Base-by-base conservation (phyloP, 1,139 yeast species). In the Geotrichum aggregatum region DNA sequence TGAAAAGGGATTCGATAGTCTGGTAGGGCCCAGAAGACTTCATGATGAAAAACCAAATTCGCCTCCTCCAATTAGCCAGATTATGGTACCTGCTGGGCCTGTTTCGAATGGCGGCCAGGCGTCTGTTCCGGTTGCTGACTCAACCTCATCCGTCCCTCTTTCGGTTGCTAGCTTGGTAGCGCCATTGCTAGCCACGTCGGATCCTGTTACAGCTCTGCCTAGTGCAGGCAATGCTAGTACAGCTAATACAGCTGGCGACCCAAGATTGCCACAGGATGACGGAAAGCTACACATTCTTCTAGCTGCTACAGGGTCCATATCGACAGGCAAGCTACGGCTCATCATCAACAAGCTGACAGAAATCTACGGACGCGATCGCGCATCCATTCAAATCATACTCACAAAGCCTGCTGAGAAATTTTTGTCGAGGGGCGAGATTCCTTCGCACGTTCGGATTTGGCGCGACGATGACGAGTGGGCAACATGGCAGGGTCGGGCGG, bases 391-490 rank as follows among this genome's bases (percentile, higher is more conserved):
- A 67, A 74, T 89, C 33, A 83, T 89, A 39, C 71, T 89, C 53
- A 89, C 97, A 1, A 78, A 80, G 55, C 79, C 95, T 1, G 88
- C 95, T 18, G 95, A 86, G 60, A 83, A 85, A 66, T 87, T 89
- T 66, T 77, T 89, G 18, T 72, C 83, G 7, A 70, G 76, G 39
- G 74, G 74, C 16, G 84, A 80, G 54, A 70, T 80, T 52, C 84
- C 84, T 8, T 77, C 84, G 48, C 76, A 77, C 56, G 78, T 87
- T 5, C 78, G 83, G 51, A 77, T 88, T 10, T 89, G 97, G 97
- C 78, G 87, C 63, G 96, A 89, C 67, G 74, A 77, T 45, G 97
- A 89, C 66, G 97, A 89, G 70, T 89, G 97, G 97, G 76, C 74
- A 45, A 83, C 87, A 4, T 89, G 97, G 97, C 78, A 79, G 63